Percentiles rank a stretch among this genome's conserved stretches.
Conservation (phyloP, 1,284 basidiomycete genomes). For the Cerioporus squamosus region DNA sequence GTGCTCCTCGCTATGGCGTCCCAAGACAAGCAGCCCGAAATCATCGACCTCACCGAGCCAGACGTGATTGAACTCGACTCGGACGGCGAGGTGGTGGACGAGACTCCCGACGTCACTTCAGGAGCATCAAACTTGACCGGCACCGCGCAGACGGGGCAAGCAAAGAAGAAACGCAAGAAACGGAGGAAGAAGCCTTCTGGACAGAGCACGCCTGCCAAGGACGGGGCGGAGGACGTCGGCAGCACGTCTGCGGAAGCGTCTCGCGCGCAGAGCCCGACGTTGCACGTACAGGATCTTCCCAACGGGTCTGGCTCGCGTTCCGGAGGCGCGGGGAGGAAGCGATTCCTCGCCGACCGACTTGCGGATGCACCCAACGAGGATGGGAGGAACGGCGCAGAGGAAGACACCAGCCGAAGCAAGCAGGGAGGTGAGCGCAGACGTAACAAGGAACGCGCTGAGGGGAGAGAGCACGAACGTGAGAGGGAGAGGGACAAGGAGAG, state of each 20-base stretch:
- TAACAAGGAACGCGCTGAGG: neutral
- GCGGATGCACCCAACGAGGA: neutral
- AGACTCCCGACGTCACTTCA: neutral
- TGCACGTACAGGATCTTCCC: neutral
- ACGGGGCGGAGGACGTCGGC: conserved; percentile 16
- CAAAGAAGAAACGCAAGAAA: conserved; percentile 25
- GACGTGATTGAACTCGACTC: conserved; percentile 33
- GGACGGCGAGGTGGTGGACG: conserved; percentile 23
- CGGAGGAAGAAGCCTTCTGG: conserved; percentile 20
- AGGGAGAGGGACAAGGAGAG: conserved; percentile 5
- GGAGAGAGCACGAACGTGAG: neutral
- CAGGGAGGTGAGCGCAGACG: neutral
- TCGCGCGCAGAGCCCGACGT: conserved; percentile 9
- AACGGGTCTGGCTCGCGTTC: neutral
- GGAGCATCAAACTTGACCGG: neutral
- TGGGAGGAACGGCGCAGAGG: neutral
- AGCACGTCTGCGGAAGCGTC: conserved; percentile 17
- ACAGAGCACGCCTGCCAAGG: conserved; percentile 1
- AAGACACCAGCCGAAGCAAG: neutral
- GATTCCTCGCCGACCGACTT: conserved; percentile 5
- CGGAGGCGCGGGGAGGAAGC: neutral
- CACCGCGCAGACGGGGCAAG: neutral
- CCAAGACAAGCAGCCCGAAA: conserved; percentile 21
- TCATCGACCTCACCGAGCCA: conserved; percentile 41
- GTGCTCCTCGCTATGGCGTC: neutral